These are phyloP conservation scores for Pleurotus salmoneostramineus DNA, from an alignment of 768 basidiomycete genomes.

Conservation along the genomic window DNA sequence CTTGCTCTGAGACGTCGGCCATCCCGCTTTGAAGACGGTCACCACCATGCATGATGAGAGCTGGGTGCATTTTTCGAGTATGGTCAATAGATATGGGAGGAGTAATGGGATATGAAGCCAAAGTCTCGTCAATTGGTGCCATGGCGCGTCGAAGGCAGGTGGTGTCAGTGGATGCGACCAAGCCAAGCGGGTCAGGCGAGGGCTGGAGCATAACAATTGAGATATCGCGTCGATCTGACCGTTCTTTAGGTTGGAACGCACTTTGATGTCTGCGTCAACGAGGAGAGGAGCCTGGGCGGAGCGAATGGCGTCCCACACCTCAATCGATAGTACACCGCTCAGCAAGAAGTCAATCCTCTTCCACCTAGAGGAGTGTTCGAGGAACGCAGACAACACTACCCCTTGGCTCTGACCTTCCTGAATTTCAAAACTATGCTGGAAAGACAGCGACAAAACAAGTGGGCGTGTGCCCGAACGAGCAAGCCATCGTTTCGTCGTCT, in stretches of 20 bases:
- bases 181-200: neutral
- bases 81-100: neutral
- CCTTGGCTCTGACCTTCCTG: neutral
- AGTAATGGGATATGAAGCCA: conserved; percentile 5
- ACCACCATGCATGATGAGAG: neutral
- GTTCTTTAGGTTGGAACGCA: neutral
- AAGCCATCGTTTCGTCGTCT: conserved; percentile 7
- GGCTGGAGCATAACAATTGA: neutral
- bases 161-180: conserved; percentile 3
- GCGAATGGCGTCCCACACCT: neutral
- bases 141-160: neutral
- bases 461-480: conserved; percentile 1
- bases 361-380: conserved; percentile 2
- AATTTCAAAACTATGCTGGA: neutral
- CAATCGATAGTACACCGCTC: neutral
- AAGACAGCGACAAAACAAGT: conserved; percentile 1
- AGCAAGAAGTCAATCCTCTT: conserved; percentile 2
- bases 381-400: neutral
- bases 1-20: neutral
- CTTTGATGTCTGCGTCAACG: conserved; percentile 1
- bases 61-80: conserved; percentile 1
- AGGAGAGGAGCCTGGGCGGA: neutral
- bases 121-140: conserved; percentile 8
- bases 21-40: conserved; percentile 4
- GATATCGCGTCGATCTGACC: neutral